Conservation (phyloP, 306 rosid species). For the Arachis hypogaea region DNA sequence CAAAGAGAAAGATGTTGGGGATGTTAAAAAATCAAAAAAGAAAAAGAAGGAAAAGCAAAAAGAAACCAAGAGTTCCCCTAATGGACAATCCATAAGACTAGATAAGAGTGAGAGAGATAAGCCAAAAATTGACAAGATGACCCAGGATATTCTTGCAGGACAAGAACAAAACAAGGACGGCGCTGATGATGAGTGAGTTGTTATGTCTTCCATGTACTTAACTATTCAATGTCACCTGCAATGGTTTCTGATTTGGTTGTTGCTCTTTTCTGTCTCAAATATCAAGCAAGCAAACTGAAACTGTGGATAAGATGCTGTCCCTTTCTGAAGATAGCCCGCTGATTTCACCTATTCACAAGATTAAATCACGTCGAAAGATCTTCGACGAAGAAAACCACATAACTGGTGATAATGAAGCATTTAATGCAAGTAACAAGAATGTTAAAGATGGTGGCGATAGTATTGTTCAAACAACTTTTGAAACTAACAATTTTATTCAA, state of each 20-base stretch:
- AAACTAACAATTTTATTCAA: constrained; percentile 35
- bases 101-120: constrained; percentile 33
- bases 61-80: constrained; percentile 31
- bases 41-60: constrained; percentile 40
- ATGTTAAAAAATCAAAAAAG: constrained; percentile 38
- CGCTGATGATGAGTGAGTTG: constrained; percentile 45
- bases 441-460: constrained; percentile 40
- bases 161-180: constrained; percentile 37
- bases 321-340: constrained; percentile 44
- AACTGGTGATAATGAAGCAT: constrained; percentile 31
- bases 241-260: constrained; percentile 31
- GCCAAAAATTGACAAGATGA: constrained; percentile 30
- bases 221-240: constrained; percentile 15
- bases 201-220: constrained; percentile 18
- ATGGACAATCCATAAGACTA: constrained; percentile 25
- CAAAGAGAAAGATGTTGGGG: constrained; percentile 33
- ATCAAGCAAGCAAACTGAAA: constrained; percentile 35
- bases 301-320: constrained; percentile 29
- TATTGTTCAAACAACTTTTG: constrained; percentile 33
- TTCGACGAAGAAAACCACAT: constrained; percentile 38
- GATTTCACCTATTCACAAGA: constrained; percentile 54
- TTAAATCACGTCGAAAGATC: constrained; percentile 37
- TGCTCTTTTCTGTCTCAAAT: constrained; percentile 29
- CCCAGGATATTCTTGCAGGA: constrained; percentile 33
- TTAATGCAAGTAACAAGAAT: constrained; percentile 44